Conservation (phyloP, 768 basidiomycete genomes). For the Multifurca ochricompacta region DNA sequence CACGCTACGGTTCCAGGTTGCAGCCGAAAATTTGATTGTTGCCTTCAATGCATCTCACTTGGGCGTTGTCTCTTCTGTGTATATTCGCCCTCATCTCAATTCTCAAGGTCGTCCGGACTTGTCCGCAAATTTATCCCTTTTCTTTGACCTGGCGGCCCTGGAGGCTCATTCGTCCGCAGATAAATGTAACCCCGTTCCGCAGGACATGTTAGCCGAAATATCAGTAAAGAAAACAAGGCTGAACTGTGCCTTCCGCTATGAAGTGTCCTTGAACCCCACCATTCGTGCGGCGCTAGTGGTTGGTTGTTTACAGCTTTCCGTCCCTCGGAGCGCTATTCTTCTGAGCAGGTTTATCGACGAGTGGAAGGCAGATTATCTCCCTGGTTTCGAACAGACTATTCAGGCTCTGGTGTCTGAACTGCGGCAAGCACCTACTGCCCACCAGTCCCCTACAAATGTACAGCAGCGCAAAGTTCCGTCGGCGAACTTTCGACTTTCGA, state of each 20-base stretch:
- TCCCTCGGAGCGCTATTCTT: slow-evolving; percentile 76
- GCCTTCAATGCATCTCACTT: slow-evolving; percentile 45
- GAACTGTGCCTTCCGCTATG: slow-evolving; percentile 41
- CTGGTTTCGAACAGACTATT: slow-evolving; percentile 61
- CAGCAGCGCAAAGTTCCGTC: slow-evolving; percentile 14
- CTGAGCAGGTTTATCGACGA: slow-evolving; percentile 74
- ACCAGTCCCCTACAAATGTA: not conserved
- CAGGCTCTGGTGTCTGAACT: slow-evolving; percentile 61
- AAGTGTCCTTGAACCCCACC: slow-evolving; percentile 32
- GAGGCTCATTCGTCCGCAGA: slow-evolving; percentile 49
- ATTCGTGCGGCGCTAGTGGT: slow-evolving; percentile 40
- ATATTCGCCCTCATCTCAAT: slow-evolving; percentile 23
- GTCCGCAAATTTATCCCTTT: slow-evolving; percentile 41
- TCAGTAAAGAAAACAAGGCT: slow-evolving; percentile 39
- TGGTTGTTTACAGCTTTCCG: slow-evolving; percentile 42
- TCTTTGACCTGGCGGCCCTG: slow-evolving; percentile 46
- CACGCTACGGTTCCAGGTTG: slow-evolving; percentile 48
- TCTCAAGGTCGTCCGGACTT: slow-evolving; percentile 27
- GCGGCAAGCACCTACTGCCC: slow-evolving; percentile 26
- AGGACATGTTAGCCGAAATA: slow-evolving; percentile 57
- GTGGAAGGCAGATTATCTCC: slow-evolving; percentile 75
- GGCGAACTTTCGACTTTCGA: slow-evolving; percentile 45
- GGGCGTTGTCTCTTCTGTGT: slow-evolving; percentile 30
- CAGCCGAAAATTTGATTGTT: slow-evolving; percentile 61
- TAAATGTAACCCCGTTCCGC: slow-evolving; percentile 33